Percentiles rank a stretch among this genome's conserved stretches.
Evolutionary conservation across 2,329 filamentous ascomycete genomes (phyloP).

Genomic region (Trichophyton simii): DNA sequence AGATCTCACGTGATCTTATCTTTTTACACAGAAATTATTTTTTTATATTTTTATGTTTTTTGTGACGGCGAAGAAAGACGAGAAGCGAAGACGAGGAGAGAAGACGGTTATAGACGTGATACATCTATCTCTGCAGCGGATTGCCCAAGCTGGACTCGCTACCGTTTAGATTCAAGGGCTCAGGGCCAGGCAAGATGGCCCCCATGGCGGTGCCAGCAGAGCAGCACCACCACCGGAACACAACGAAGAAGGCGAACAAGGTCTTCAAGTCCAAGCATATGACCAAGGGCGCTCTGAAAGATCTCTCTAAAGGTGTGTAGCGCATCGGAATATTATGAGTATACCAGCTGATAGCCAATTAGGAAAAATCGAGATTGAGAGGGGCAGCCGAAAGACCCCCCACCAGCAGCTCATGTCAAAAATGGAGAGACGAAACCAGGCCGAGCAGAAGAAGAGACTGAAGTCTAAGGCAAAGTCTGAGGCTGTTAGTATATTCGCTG

Average conservation of each 20-base stretch:
- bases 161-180: slow-evolving; percentile 77
- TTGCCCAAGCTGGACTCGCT: slow-evolving; percentile 29
- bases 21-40: slow-evolving; percentile 18
- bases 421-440: slow-evolving; percentile 86
- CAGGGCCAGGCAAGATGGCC: slow-evolving; percentile 55
- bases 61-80: slow-evolving; percentile 3
- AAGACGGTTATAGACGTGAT: not conserved
- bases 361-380: slow-evolving; percentile 63
- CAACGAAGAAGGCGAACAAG: slow-evolving; percentile 81
- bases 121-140: not conserved
- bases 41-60: slow-evolving; percentile 15
- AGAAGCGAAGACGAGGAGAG: not conserved
- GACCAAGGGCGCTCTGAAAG: slow-evolving; percentile 75
- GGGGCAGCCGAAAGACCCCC: slow-evolving; percentile 67
- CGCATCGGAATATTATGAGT: not conserved
- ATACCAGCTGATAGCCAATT: slow-evolving; percentile 12
- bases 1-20: slow-evolving; percentile 5
- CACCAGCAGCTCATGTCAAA: slow-evolving; percentile 98
- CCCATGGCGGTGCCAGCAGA: slow-evolving; percentile 45
- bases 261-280: slow-evolving; percentile 84
- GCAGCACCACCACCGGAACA: slow-evolving; percentile 79
- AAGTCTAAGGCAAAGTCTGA: slow-evolving; percentile 76
- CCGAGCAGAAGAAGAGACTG: slow-evolving; percentile 71
- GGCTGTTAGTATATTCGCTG: slow-evolving; percentile 69
- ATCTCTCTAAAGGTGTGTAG: slow-evolving; percentile 64